These are phyloP conservation scores for Pistacia vera DNA, from an alignment of 345 rosid genomes.

Conservation along the genomic window DNA sequence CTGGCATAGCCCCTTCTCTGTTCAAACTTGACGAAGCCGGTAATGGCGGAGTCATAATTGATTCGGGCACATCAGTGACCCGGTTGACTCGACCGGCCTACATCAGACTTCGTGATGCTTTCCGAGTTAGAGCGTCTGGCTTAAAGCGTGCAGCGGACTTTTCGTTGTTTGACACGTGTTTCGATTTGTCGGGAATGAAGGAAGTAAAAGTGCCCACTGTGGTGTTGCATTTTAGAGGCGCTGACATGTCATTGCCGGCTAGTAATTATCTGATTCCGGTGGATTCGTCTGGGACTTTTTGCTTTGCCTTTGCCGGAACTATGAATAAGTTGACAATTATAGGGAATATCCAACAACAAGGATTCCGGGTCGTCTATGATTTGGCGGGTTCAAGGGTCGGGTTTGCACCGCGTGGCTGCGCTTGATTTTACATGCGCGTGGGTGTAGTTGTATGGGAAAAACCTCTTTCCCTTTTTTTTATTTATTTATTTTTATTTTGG, in stretches of 20 bases:
- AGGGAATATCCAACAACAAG: slow-evolving; percentile 97
- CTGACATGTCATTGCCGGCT: slow-evolving; percentile 82
- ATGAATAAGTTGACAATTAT: slow-evolving; percentile 80
- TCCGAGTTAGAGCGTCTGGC: slow-evolving; percentile 49
- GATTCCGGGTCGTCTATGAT: slow-evolving; percentile 89
- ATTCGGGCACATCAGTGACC: slow-evolving; percentile 88
- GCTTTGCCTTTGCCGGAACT: slow-evolving; percentile 97
- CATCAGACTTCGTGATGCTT: slow-evolving; percentile 62
- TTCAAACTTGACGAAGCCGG: slow-evolving; percentile 77
- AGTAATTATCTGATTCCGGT: slow-evolving; percentile 90
- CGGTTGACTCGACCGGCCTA: slow-evolving; percentile 78
- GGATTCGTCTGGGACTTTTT: slow-evolving; percentile 67
- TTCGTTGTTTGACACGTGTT: slow-evolving; percentile 82
- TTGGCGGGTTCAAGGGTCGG: slow-evolving; percentile 74
- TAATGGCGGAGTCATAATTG: slow-evolving; percentile 89
- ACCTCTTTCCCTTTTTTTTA: slow-evolving; percentile 4
- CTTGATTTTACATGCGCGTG: slow-evolving; percentile 28
- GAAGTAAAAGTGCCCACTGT: slow-evolving; percentile 84
- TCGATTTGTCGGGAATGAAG: slow-evolving; percentile 62
- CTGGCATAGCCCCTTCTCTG: slow-evolving; percentile 60
- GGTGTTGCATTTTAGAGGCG: slow-evolving; percentile 66
- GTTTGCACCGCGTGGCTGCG: slow-evolving; percentile 89
- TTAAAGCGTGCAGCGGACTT: slow-evolving; percentile 57
- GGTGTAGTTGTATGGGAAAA: slow-evolving; percentile 8
- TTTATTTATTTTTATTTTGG: not conserved